Conservation (phyloP, 2,329 filamentous ascomycete species). For the Clonostachys solani region DNA sequence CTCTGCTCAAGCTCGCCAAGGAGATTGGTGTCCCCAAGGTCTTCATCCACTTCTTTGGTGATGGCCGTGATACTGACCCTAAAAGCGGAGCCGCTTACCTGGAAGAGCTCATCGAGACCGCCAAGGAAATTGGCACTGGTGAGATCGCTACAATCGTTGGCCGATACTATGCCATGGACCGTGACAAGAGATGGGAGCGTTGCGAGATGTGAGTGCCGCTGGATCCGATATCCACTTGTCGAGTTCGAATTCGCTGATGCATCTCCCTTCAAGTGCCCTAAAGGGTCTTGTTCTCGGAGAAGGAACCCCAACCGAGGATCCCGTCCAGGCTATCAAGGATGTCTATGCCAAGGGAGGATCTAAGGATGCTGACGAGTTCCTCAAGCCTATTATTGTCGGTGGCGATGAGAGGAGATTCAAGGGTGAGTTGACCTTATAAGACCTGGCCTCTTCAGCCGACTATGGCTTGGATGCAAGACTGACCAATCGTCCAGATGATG, state of each 20-base stretch:
- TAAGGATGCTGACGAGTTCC: constrained; percentile 89
- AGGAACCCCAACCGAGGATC: constrained; percentile 80
- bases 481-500: constrained; percentile 56
- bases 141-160: constrained; percentile 91
- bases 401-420: constrained; percentile 83
- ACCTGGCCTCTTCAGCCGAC: background rate
- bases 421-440: constrained; percentile 41
- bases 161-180: constrained; percentile 98
- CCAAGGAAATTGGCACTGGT: constrained; percentile 79
- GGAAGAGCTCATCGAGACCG: constrained; percentile 76
- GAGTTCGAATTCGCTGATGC: background rate
- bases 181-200: constrained; percentile 98
- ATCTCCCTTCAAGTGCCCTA: constrained; percentile 47
- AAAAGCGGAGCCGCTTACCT: constrained; percentile 89
- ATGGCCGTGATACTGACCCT: constrained; percentile 96
- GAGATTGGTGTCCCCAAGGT: constrained; percentile 82
- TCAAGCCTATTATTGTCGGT: constrained; percentile 94
- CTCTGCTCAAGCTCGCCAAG: constrained; percentile 86
- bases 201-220: constrained; percentile 55
- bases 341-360: constrained; percentile 70
- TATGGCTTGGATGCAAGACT: no score
- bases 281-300: constrained; percentile 83
- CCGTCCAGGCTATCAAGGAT: constrained; percentile 80
- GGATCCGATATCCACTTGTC: background rate
- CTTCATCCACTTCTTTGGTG: constrained; percentile 98